Evolutionary conservation across 2,329 filamentous ascomycete species (phyloP).

Genomic region (Sporothrix luriei): DNA sequence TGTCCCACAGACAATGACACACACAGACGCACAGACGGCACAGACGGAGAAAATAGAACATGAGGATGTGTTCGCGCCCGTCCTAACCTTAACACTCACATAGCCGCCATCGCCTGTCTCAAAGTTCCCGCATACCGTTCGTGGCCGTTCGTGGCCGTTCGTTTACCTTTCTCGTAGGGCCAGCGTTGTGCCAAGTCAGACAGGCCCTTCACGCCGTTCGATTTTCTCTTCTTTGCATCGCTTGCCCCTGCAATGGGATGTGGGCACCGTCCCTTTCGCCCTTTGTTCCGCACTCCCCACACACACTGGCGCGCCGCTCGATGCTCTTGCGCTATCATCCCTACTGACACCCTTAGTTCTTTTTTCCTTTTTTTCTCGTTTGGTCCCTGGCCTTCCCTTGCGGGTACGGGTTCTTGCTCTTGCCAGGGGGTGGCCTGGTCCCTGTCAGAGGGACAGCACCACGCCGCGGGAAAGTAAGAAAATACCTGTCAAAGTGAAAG

Average conservation of each 20-base stretch:
- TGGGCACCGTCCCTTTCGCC: not conserved
- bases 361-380: not conserved
- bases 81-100: too few species aligned
- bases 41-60: not conserved
- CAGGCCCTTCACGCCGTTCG: slow-evolving; percentile 13
- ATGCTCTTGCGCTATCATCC: slow-evolving; percentile 21
- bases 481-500: not conserved
- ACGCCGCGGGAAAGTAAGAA: not conserved
- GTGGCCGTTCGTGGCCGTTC: not conserved
- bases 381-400: not conserved
- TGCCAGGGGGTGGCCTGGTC: not conserved
- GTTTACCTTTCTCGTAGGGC: slow-evolving; percentile 23
- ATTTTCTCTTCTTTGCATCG: slow-evolving; percentile 13
- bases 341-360: not conserved
- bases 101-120: not conserved
- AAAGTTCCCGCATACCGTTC: not conserved
- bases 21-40: not conserved
- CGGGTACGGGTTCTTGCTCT: not conserved
- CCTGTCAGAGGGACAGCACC: slow-evolving; percentile 3
- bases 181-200: slow-evolving; percentile 2
- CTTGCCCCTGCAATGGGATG: slow-evolving; percentile 25
- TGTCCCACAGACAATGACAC: not conserved
- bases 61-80: not conserved
- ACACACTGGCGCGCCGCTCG: slow-evolving; percentile 19
- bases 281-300: slow-evolving; percentile 16